These are phyloP conservation scores for Sclerotinia trifoliorum DNA, from an alignment of 2,329 filamentous ascomycete species.

Conservation along the genomic window DNA sequence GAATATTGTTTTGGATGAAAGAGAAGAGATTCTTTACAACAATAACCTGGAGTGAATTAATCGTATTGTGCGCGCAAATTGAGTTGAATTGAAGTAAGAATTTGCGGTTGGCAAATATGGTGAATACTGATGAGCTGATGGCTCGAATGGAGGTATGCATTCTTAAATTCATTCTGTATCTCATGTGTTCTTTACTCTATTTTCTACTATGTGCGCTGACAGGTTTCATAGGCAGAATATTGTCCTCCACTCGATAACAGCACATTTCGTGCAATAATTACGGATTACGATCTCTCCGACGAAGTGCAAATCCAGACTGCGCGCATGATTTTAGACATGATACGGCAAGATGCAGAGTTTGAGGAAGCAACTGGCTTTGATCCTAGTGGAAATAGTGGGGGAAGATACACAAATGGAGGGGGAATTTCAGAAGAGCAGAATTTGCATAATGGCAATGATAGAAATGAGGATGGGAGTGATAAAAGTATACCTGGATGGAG, in stretches of 20 bases:
- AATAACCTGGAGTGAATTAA: background rate
- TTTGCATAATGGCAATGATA: constrained; percentile 25
- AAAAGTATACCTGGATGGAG: constrained; percentile 32
- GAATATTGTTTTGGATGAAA: background rate
- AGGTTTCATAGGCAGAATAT: constrained; percentile 15
- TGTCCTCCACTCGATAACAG: constrained; percentile 39
- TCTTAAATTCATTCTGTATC: background rate
- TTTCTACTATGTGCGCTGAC: background rate
- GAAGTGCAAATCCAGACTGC: constrained; percentile 53
- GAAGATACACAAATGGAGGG: constrained; percentile 21
- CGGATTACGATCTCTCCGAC: constrained; percentile 66
- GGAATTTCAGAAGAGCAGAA: constrained; percentile 2
- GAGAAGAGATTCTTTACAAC: background rate
- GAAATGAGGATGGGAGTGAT: constrained; percentile 27
- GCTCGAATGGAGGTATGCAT: constrained; percentile 19
- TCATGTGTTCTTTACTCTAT: background rate
- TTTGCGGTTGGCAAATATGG: constrained; percentile 1
- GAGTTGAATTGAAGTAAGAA: background rate
- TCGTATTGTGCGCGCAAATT: background rate
- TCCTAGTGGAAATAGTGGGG: constrained; percentile 65
- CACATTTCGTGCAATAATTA: constrained; percentile 71
- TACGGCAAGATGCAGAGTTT: constrained; percentile 61
- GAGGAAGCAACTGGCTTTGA: constrained; percentile 79
- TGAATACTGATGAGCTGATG: constrained; percentile 17
- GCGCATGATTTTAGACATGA: constrained; percentile 57